A percentile compares a stretch with the other conserved stretches of the same genome.
These are phyloP conservation scores for Hyaloscypha variabilis DNA, from an alignment of 495 filamentous ascomycete genomes.

Conservation along the genomic window DNA sequence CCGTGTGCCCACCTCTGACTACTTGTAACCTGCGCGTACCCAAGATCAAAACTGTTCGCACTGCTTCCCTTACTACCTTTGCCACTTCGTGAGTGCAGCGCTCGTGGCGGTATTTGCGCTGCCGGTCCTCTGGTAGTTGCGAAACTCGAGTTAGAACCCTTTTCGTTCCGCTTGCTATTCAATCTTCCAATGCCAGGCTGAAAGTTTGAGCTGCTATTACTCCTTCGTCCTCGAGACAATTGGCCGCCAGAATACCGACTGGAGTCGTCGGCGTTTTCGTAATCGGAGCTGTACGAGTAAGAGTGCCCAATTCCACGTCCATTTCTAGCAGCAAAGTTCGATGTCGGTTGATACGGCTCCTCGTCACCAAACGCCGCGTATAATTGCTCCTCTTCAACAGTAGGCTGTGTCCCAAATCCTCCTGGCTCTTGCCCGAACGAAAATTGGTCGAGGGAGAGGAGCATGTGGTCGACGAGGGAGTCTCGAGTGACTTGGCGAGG, in stretches of 20 bases:
- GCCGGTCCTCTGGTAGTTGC: slow-evolving; percentile 15
- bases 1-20: slow-evolving; percentile 59
- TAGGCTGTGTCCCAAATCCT: slow-evolving; percentile 29
- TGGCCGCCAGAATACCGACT: slow-evolving; percentile 60
- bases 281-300: slow-evolving; percentile 74
- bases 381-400: slow-evolving; percentile 33
- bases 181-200: slow-evolving; percentile 63
- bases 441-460: slow-evolving; percentile 85
- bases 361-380: slow-evolving; percentile 45
- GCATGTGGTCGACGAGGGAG: slow-evolving; percentile 90
- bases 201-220: slow-evolving; percentile 81
- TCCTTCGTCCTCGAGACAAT: slow-evolving; percentile 66
- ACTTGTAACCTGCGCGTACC: slow-evolving; percentile 55
- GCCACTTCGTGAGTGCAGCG: slow-evolving; percentile 51
- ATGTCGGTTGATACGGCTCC: slow-evolving; percentile 34
- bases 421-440: slow-evolving; percentile 52
- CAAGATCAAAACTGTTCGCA: slow-evolving; percentile 68
- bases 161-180: slow-evolving; percentile 58
- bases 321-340: slow-evolving; percentile 27
- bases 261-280: slow-evolving; percentile 65
- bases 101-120: slow-evolving; percentile 29
- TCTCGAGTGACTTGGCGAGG: slow-evolving; percentile 75
- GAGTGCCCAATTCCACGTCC: slow-evolving; percentile 63
- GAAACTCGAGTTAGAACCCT: slow-evolving; percentile 34
- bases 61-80: slow-evolving; percentile 77